Evolutionary conservation across 2,329 filamentous ascomycete species (phyloP).

Genomic region (Pseudogymnoascus sp.): DNA sequence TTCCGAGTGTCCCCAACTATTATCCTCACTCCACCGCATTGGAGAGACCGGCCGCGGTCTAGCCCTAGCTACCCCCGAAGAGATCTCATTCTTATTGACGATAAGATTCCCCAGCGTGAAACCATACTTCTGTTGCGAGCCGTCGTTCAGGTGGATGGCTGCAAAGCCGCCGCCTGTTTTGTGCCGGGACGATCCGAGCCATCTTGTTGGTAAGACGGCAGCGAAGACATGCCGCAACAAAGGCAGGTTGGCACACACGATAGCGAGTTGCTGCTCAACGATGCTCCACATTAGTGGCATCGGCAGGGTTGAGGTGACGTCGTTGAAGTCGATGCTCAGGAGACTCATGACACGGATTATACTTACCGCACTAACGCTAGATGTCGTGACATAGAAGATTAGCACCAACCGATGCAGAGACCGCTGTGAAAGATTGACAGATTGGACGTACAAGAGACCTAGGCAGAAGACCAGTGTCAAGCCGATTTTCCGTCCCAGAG

Average conservation of each 20-base stretch:
- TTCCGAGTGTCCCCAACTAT: neutral
- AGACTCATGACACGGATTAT: constrained; percentile 20
- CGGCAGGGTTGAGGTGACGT: constrained; percentile 13
- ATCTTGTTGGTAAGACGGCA: neutral
- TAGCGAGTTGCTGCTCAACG: constrained; percentile 31
- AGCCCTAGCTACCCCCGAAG: neutral
- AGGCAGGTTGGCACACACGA: constrained; percentile 32
- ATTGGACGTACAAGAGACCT: constrained; percentile 26
- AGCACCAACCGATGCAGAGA: neutral
- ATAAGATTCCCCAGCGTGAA: neutral
- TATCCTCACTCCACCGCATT: neutral
- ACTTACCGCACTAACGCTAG: neutral
- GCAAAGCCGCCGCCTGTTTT: neutral
- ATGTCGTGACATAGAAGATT: neutral
- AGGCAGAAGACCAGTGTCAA: constrained; percentile 31
- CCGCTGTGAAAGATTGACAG: neutral
- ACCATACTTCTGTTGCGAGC: neutral
- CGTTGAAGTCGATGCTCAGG: constrained; percentile 21
- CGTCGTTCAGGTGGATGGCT: neutral
- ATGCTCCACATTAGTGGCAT: constrained; percentile 25
- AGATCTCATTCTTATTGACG: neutral
- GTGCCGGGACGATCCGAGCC: neutral
- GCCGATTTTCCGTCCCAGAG: constrained; percentile 27
- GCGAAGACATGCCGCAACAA: constrained; percentile 18
- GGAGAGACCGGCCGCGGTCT: neutral